Evolutionary conservation across 805 yeast species (phyloP), one percentile per base, ranked within the genome.

Genomic region (Candida dendrica): DNA sequence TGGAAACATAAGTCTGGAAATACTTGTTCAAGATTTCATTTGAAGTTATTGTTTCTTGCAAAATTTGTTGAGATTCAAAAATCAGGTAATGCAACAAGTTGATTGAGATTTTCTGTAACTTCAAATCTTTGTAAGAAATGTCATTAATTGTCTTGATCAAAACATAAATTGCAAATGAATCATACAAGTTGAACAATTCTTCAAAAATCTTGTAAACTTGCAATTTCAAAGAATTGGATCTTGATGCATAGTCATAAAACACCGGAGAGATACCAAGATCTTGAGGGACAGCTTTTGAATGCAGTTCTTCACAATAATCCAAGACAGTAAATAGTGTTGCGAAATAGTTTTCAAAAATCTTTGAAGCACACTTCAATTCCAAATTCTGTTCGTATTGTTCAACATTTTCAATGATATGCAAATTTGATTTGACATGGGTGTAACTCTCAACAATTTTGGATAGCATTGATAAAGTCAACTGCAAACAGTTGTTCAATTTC

Each of bases 121-220:
- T 47, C 37, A 71, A 42, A 45, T 67, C 69, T 15, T 52, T 56
- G 9, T 51, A 40, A 22, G 72, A 63, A 9, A 64, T 43, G 15
- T 52, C 51, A 13, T 52, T 49, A 10, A 62, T 55, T 30, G 66
- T 65, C 41, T 61, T 64, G 15, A 72, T 45, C 0, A 67, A 37
- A 45, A 59, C 61, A 41, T 55, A 63, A 14, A 65, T 42, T 1
- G 66, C 60, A 29, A 65, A 50, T 34, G 66, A 54, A 13, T 68
- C 68, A 49, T 68, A 64, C 0, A 62, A 40, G 5, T 58, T 43
- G 19, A 69, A 50, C 3, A 71, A 42, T 42, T 65, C 50, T 19
- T 68, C 71, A 49, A 65, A 52, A 11, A 52, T 40, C 18, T 49
- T 44, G 20, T 50, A 47, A 37, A 56, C 47, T 38, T 53, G 51